Conservation (phyloP, 257 asterid genomes). For the Mentha longifolia region DNA sequence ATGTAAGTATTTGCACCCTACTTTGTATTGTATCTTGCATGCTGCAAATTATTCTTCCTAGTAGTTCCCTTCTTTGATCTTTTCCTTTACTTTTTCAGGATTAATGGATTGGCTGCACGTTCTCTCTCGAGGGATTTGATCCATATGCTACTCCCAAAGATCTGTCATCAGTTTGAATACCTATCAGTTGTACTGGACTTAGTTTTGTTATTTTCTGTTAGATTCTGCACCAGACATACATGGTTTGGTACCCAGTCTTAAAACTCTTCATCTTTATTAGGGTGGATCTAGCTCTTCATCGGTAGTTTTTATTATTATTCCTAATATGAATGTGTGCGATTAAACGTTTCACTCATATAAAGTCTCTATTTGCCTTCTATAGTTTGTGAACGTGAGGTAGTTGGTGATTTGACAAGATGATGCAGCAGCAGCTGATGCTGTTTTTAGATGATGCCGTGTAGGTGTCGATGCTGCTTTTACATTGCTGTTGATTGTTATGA, state of each 20-base stretch:
- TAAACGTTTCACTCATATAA: conserved; percentile 46
- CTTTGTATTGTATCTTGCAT: not conserved
- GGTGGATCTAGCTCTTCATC: not conserved
- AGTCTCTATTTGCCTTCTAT: conserved; percentile 67
- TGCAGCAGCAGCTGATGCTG: conserved; percentile 61
- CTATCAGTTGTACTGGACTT: conserved; percentile 49
- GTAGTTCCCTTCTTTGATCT: not conserved
- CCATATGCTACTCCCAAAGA: conserved; percentile 35
- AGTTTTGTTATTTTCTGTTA: conserved; percentile 31
- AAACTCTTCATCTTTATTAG: conserved; percentile 24
- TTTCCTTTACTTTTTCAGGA: conserved; percentile 43
- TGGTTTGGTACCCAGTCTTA: conserved; percentile 30
- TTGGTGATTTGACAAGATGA: conserved; percentile 59
- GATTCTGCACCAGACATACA: conserved; percentile 39
- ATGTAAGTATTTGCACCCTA: conserved; percentile 51
- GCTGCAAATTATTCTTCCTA: not conserved
- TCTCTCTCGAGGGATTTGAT: conserved; percentile 37
- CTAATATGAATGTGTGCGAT: conserved; percentile 24
- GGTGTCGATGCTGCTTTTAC: conserved; percentile 57
- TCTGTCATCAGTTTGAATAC: conserved; percentile 57
- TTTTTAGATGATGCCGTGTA: conserved; percentile 50
- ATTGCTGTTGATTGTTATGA: conserved; percentile 55
- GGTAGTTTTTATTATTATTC: not conserved
- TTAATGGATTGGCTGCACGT: conserved; percentile 32
- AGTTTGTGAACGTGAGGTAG: conserved; percentile 69